Evolutionary conservation across 371 early-diverging fungal genomes (phyloP).

Genomic region (Mucor sp.): DNA sequence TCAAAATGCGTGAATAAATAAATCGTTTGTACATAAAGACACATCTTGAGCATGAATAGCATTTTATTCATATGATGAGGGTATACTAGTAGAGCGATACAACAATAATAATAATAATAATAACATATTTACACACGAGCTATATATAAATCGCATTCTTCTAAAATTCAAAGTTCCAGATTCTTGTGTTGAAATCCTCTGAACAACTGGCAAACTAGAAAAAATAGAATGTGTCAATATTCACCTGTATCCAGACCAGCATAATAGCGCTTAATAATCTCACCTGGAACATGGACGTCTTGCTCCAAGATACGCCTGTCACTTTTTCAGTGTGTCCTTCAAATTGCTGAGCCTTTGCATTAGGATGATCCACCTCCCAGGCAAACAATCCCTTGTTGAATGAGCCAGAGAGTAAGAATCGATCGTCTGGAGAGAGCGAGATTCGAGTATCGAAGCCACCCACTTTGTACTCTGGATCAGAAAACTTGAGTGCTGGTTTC

Average conservation of each 20-base stretch:
- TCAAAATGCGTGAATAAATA: neutral
- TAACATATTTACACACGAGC: neutral
- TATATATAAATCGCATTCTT: too few relatives aligned
- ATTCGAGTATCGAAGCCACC: conserved; percentile 34
- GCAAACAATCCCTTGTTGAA: conserved; percentile 20
- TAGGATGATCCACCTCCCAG: conserved; percentile 40
- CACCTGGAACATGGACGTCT: conserved; percentile 22
- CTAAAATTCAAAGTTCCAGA: conserved; percentile 33
- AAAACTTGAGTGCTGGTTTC: conserved; percentile 26
- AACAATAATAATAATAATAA: neutral
- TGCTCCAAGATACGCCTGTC: conserved; percentile 39
- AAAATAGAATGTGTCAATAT: neutral
- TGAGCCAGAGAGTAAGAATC: conserved; percentile 41
- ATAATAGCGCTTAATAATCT: too few relatives aligned
- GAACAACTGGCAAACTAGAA: conserved; percentile 45
- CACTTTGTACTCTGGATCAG: conserved; percentile 23
- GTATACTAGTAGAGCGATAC: neutral
- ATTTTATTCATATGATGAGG: neutral
- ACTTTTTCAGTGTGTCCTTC: conserved; percentile 38
- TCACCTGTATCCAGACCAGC: too few relatives aligned
- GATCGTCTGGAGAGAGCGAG: conserved; percentile 42
- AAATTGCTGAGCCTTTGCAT: conserved; percentile 17
- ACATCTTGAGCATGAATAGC: neutral
- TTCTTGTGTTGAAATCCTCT: conserved; percentile 39
- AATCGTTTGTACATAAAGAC: neutral